Evolutionary conservation across 2,329 filamentous ascomycete species (phyloP).

Genomic region (Blastomyces emzantsi): DNA sequence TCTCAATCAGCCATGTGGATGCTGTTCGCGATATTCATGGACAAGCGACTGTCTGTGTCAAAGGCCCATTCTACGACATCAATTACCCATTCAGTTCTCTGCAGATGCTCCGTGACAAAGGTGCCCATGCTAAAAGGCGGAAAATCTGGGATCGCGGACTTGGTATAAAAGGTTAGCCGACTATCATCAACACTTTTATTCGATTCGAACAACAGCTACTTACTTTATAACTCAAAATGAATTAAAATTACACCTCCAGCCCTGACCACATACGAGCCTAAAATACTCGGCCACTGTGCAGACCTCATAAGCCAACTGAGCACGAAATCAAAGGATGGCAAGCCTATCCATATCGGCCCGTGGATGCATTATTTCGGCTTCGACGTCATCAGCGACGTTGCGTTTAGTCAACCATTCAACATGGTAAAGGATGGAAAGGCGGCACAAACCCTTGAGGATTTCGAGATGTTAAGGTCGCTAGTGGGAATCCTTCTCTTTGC

Average conservation of each 20-base stretch:
- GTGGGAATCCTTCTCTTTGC: slow-evolving; percentile 18
- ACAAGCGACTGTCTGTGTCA: slow-evolving; percentile 17
- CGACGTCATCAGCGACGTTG: slow-evolving; percentile 32
- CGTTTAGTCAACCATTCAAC: slow-evolving; percentile 30
- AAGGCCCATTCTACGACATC: slow-evolving; percentile 23
- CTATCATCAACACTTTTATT: neutral
- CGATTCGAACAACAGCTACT: neutral
- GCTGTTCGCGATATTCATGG: slow-evolving; percentile 17
- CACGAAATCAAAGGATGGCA: neutral
- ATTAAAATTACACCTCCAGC: neutral
- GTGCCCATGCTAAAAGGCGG: slow-evolving; percentile 17
- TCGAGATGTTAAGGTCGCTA: slow-evolving; percentile 17
- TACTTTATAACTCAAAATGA: neutral
- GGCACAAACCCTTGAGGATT: slow-evolving; percentile 17
- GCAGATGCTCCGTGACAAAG: slow-evolving; percentile 18
- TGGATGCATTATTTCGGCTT: slow-evolving; percentile 23
- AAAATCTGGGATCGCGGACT: slow-evolving; percentile 27
- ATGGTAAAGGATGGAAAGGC: slow-evolving; percentile 24
- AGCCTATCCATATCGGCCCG: slow-evolving; percentile 12
- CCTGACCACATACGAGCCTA: slow-evolving; percentile 12
- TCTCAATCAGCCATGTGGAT: slow-evolving; percentile 18
- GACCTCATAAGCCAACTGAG: slow-evolving; percentile 9
- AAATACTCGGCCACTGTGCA: slow-evolving; percentile 9
- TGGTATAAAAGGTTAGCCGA: slow-evolving; percentile 20
- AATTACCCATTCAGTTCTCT: slow-evolving; percentile 19